Conservation (phyloP, 257 asterid species). For the Fraxinus americana region DNA sequence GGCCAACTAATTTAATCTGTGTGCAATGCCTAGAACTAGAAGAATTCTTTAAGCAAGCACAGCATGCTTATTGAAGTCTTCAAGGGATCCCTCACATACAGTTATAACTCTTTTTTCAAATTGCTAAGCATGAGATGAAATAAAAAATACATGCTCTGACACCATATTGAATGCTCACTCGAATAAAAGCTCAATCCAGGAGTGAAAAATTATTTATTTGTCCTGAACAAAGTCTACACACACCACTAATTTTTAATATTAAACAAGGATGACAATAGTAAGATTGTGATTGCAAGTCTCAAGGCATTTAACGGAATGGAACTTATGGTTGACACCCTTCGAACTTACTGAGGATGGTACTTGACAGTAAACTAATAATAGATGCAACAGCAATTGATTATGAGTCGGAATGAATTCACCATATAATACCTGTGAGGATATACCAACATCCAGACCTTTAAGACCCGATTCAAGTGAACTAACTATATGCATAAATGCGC, state of each 20-base stretch:
- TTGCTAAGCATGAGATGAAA: neutral
- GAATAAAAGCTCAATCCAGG: neutral
- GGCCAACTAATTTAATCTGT: neutral
- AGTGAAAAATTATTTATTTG: neutral
- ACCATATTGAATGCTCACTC: neutral
- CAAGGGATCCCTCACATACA: neutral
- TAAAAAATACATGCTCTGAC: neutral
- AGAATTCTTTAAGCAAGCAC: neutral
- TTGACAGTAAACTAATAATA: neutral
- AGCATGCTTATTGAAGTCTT: neutral
- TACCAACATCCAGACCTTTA: constrained; percentile 83
- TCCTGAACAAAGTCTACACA: neutral
- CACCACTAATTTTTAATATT: neutral
- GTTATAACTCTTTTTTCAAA: neutral
- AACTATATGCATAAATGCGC: constrained; percentile 78
- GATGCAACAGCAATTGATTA: constrained; percentile 12
- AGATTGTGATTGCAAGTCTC: neutral
- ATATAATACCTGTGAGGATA: constrained; percentile 81
- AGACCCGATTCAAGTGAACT: constrained; percentile 97
- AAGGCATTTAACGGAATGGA: neutral
- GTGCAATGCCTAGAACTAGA: neutral
- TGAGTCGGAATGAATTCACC: constrained; percentile 10
- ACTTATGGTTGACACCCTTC: constrained; percentile 12
- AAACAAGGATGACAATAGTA: neutral
- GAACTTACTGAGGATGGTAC: constrained; percentile 19